Conservation (phyloP, 176 grass and related monocot species). For the Carex myosuroides region DNA sequence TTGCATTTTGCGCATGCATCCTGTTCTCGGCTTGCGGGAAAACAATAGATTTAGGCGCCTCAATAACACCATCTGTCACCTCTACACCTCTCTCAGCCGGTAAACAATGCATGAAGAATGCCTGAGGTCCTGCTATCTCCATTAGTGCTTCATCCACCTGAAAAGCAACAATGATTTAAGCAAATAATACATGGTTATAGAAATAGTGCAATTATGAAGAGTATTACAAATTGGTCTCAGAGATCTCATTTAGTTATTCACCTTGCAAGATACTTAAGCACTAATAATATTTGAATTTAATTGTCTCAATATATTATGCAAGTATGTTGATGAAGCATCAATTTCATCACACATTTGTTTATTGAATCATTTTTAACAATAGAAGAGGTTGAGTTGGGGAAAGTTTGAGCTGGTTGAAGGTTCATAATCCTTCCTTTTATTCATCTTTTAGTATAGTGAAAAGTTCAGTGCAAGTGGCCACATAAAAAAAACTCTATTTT, state of each 20-base stretch:
- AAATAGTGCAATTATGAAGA: not conserved
- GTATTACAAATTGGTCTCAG: not conserved
- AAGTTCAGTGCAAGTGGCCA: not conserved
- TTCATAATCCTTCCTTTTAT: not conserved
- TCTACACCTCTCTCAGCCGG: slow-evolving; percentile 89
- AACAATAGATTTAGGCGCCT: slow-evolving; percentile 82
- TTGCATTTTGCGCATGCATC: slow-evolving; percentile 88
- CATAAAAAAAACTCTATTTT: not conserved
- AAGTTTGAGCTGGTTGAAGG: not conserved
- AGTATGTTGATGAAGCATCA: not conserved
- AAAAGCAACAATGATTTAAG: not conserved
- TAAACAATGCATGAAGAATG: slow-evolving; percentile 93
- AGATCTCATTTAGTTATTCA: not conserved
- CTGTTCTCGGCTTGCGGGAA: slow-evolving; percentile 94
- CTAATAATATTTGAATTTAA: not conserved
- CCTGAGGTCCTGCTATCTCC: slow-evolving; percentile 78
- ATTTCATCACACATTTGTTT: not conserved
- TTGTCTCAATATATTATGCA: not conserved
- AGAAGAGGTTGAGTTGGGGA: not conserved
- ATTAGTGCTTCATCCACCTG: slow-evolving; percentile 88
- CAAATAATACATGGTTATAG: slow-evolving; percentile 2
- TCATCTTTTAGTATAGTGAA: not conserved
- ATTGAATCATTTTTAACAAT: not conserved
- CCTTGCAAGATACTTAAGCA: not conserved
- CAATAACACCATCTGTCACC: slow-evolving; percentile 69